These are phyloP conservation scores for Coemansia sp. DNA, from an alignment of 371 early-diverging fungal genomes.

Conservation along the genomic window DNA sequence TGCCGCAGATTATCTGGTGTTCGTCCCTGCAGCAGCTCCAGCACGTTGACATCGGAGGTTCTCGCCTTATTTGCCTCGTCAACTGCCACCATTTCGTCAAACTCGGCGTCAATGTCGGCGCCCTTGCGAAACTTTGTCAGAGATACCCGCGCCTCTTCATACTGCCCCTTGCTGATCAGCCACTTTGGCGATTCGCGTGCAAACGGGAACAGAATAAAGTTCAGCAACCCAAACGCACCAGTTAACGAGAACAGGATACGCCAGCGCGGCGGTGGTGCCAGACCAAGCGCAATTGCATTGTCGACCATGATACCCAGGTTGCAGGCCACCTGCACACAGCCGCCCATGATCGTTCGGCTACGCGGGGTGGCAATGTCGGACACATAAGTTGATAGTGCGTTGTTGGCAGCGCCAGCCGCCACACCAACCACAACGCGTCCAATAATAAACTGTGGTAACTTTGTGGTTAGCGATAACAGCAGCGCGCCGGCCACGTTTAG, in stretches of 20 bases:
- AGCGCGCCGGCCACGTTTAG: conserved; percentile 47
- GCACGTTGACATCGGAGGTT: conserved; percentile 45
- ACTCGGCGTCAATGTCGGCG: conserved; percentile 59
- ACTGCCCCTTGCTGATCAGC: conserved; percentile 58
- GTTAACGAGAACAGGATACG: conserved; percentile 63
- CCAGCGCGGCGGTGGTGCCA: conserved; percentile 67
- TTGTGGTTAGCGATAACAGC: conserved; percentile 46
- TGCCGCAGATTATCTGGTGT: conserved; percentile 50
- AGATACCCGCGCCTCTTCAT: conserved; percentile 63
- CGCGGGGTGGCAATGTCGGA: conserved; percentile 73
- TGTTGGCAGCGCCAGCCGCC: conserved; percentile 78
- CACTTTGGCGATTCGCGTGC: conserved; percentile 77
- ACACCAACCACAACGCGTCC: conserved; percentile 84
- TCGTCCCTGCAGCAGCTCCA: conserved; percentile 42
- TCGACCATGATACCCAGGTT: conserved; percentile 74
- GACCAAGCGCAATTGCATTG: conserved; percentile 60
- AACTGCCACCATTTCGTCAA: conserved; percentile 54
- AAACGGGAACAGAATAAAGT: conserved; percentile 66
- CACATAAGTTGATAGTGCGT: conserved; percentile 77
- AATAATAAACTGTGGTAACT: conserved; percentile 57
- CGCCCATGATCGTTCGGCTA: conserved; percentile 68
- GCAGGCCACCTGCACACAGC: conserved; percentile 75
- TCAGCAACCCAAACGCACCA: conserved; percentile 64
- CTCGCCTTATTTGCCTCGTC: conserved; percentile 31
- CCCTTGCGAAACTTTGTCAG: conserved; percentile 61